Evolutionary conservation across 2,329 filamentous ascomycete genomes (phyloP), one percentile per base, ranked within the genome.

Genomic region (Colletotrichum caudatum): DNA sequence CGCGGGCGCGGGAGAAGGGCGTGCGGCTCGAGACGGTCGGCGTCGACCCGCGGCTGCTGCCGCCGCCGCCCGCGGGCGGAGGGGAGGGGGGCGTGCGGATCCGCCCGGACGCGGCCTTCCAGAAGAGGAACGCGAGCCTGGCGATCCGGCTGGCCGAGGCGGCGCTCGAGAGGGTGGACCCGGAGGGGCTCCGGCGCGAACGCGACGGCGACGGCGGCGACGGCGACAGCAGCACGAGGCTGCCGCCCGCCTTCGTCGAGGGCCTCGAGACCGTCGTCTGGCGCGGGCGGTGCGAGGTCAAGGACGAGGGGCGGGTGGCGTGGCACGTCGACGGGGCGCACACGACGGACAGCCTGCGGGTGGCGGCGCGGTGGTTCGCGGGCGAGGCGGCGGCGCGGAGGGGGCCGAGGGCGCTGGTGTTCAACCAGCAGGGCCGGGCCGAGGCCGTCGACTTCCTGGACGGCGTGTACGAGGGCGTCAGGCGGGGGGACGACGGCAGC

Each of bases 271-370:
- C 86, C 64, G 92, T 94, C 0, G 87, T 85, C 2, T 88, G 95
- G 74, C 88, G 92, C 20, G 95, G 95, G 0, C 88, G 95, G 20
- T 97, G 94, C 76, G 94, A 98, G 78, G 88, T 93, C 2, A 81
- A 80, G 41, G 77, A 83, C 3, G 82, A 83, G 2, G 80, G 81
- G n/a, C 50, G 62, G 23, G 53, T 70, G 3, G 84, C 93, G 12
- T 97, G 95, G 94, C 90, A 92, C 74, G 89, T 97, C 20, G 95
- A 98, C 77, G 94, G 95, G 3, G 95, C 93, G 2, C 95, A 98
- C 78, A 98, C 95, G 0, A 85, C 91, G 29, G 94, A 97, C 76
- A 97, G 94, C 76, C 90, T 98, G 74, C 86, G 89, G 64, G 87
- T 93, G 53, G 92, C 93, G 14, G 93, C 90, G 3, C 85, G 85